These are phyloP conservation scores for Teratosphaeria destructans DNA, from an alignment of 2,329 filamentous ascomycete genomes.

Conservation along the genomic window DNA sequence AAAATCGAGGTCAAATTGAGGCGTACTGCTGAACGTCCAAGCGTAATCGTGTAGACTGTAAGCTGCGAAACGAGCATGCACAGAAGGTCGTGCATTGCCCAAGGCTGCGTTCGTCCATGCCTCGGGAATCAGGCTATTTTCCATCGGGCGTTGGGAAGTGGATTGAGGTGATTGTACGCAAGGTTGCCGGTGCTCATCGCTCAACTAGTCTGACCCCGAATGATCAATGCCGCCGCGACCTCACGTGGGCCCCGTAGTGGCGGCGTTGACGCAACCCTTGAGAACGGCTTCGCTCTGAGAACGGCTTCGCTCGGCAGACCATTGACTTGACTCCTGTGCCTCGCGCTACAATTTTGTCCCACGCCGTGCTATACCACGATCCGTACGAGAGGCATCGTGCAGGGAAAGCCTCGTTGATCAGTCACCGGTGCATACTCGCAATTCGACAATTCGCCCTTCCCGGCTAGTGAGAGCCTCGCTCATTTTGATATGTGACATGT, in stretches of 20 bases:
- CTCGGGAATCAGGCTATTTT: not conserved
- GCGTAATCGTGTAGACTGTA: not conserved
- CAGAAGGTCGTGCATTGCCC: not conserved
- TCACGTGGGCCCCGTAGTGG: not conserved
- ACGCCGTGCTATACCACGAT: not conserved
- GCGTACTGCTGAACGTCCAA: not conserved
- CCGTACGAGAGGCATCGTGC: not conserved
- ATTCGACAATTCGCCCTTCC: not conserved
- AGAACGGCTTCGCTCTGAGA: too few species aligned
- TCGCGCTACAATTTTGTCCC: not conserved
- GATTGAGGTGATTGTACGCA: not conserved
- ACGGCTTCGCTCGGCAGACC: not conserved
- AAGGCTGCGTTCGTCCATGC: not conserved
- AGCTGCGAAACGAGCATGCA: not conserved
- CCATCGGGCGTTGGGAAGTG: not conserved
- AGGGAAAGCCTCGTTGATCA: not conserved
- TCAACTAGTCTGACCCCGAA: not conserved
- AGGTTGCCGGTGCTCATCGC: not conserved
- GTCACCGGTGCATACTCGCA: not conserved
- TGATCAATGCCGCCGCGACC: not conserved
- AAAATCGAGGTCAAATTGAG: not conserved
- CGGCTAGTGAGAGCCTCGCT: not conserved
- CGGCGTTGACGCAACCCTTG: not conserved
- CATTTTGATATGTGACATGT: not conserved
- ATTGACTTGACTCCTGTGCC: too few species aligned